Evolutionary conservation across 306 rosid species (phyloP).

Genomic region (Canavalia ensiformis): DNA sequence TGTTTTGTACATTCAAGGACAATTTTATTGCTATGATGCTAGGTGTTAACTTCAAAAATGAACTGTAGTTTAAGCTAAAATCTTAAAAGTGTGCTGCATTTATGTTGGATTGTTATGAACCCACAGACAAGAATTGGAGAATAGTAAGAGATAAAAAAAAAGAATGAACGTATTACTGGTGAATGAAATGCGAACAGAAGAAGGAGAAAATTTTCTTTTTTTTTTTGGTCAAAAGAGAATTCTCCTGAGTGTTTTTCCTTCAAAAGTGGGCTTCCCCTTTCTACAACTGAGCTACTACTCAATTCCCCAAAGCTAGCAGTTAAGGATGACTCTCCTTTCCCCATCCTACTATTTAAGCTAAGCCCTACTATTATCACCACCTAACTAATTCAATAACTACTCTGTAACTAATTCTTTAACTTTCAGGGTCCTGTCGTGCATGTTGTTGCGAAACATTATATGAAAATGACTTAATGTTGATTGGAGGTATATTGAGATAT

Average conservation of each 20-base stretch:
- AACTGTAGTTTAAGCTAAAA: not conserved
- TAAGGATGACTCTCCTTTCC: not conserved
- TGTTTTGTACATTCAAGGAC: not conserved
- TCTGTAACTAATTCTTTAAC: not conserved
- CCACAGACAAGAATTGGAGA: too few species aligned
- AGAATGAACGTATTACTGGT: not conserved
- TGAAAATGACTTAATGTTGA: constrained; percentile 14
- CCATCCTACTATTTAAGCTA: not conserved
- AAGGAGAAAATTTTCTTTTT: not conserved
- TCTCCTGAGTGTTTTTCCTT: not conserved
- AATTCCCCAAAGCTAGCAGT: not conserved
- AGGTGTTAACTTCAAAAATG: not conserved
- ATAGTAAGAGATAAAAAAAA: too few species aligned
- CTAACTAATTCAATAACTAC: not conserved
- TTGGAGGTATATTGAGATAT: constrained; percentile 26
- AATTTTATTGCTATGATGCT: not conserved
- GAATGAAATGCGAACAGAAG: not conserved
- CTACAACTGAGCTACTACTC: not conserved
- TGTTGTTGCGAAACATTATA: constrained; percentile 31
- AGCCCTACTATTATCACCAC: not conserved
- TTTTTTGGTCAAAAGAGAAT: too few species aligned
- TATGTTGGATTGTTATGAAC: not conserved
- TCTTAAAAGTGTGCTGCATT: constrained; percentile 13
- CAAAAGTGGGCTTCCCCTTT: not conserved
- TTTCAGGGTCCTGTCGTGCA: not conserved